Evolutionary conservation across 1,139 yeast species (phyloP).

Genomic region (Suhomyces bolitotheri): DNA sequence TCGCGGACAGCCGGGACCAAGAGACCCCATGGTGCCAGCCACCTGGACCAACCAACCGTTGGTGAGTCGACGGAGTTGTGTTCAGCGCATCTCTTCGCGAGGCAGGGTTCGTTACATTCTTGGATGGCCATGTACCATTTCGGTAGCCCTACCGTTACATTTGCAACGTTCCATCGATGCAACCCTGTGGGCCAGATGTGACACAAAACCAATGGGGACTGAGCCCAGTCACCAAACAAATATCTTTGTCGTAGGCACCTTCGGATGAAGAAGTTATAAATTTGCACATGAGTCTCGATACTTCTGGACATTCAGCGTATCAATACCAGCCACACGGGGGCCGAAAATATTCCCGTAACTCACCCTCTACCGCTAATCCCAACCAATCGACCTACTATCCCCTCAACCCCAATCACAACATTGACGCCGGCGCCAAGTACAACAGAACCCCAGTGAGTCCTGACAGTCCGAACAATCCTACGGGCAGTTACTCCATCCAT

Average conservation of each 20-base stretch:
- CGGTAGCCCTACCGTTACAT: slow-evolving; percentile 1
- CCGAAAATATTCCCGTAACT: neutral
- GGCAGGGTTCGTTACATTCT: no score
- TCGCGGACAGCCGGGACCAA: no score
- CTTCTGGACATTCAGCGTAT: slow-evolving; percentile 2
- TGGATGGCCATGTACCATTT: no score
- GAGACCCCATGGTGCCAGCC: no score
- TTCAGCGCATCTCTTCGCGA: no score
- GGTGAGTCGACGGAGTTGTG: no score
- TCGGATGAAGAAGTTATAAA: neutral
- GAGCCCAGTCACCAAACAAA: slow-evolving; percentile 3
- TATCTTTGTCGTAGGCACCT: neutral
- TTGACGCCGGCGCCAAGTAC: neutral
- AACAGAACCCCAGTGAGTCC: neutral
- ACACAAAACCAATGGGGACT: slow-evolving; percentile 7
- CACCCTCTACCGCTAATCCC: neutral
- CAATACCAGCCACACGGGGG: neutral
- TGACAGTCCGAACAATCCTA: neutral
- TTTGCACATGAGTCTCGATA: slow-evolving; percentile 9
- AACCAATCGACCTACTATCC: neutral
- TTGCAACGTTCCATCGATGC: slow-evolving; percentile 9
- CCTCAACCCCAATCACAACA: neutral
- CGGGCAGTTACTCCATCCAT: neutral
- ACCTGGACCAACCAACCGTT: no score
- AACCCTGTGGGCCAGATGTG: neutral